Conservation (phyloP, 441 rosid genomes). For the Pelargonium myrrhifolium region DNA sequence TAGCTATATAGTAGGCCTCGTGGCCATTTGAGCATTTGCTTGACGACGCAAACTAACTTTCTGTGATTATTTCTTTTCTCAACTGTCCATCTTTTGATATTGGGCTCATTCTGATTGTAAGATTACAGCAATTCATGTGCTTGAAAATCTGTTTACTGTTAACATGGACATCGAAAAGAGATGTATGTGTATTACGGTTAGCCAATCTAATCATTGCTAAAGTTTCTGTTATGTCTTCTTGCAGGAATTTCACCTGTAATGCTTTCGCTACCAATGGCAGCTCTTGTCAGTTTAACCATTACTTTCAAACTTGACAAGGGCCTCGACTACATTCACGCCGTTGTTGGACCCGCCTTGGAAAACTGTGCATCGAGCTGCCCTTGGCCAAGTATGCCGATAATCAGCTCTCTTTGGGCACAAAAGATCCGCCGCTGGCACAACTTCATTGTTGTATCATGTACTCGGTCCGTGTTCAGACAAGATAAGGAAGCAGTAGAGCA, state of each 20-base stretch:
- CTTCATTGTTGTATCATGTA: conserved; percentile 44
- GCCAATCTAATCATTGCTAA: conserved; percentile 1
- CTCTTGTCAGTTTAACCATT: conserved; percentile 62
- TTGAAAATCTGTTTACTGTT: too few relatives aligned
- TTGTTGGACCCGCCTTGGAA: conserved; percentile 57
- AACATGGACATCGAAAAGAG: too few relatives aligned
- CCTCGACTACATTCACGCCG: conserved; percentile 44
- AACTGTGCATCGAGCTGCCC: conserved; percentile 47
- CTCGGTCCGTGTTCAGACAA: conserved; percentile 44
- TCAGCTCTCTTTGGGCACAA: conserved; percentile 62
- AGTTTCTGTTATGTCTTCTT: conserved; percentile 8
- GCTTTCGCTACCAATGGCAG: conserved; percentile 67
- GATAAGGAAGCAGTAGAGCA: conserved; percentile 44
- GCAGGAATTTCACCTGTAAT: conserved; percentile 28
- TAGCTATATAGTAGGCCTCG: too few relatives aligned
- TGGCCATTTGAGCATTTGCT: too few relatives aligned
- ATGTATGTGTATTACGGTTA: background rate
- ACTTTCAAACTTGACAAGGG: conserved; percentile 48
- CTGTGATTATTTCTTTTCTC: too few relatives aligned
- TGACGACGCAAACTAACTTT: too few relatives aligned
- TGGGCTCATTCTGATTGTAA: too few relatives aligned
- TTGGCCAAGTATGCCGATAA: conserved; percentile 40
- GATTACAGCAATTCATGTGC: too few relatives aligned
- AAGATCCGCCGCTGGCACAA: conserved; percentile 60
- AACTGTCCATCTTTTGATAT: too few relatives aligned